These are phyloP conservation scores for Hydnomerulius pinastri DNA, from an alignment of 768 basidiomycete genomes.

Conservation along the genomic window DNA sequence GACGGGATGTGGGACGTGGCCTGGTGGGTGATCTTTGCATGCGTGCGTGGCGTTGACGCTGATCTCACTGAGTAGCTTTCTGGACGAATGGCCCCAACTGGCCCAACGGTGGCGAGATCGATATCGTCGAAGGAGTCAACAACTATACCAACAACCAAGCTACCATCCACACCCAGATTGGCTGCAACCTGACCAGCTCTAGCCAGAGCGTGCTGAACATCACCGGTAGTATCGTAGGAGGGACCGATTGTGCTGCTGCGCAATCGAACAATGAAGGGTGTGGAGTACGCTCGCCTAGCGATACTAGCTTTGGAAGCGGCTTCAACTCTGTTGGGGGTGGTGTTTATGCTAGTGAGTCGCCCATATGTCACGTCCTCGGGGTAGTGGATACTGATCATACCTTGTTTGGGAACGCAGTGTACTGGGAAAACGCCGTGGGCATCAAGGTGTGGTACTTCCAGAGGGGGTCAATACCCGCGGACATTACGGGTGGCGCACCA, in stretches of 20 bases:
- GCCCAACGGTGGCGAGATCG: slow-evolving; percentile 67
- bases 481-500: slow-evolving; percentile 74
- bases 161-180: slow-evolving; percentile 75
- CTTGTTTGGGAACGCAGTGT: slow-evolving; percentile 17
- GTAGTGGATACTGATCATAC: neutral
- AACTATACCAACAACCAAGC: slow-evolving; percentile 81
- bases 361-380: neutral
- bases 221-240: slow-evolving; percentile 64
- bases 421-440: slow-evolving; percentile 58
- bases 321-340: slow-evolving; percentile 89
- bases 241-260: slow-evolving; percentile 69
- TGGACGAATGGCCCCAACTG: slow-evolving; percentile 53
- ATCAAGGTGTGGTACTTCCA: slow-evolving; percentile 85
- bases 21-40: slow-evolving; percentile 36
- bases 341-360: slow-evolving; percentile 80
- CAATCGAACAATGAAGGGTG: slow-evolving; percentile 81
- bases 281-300: slow-evolving; percentile 63
- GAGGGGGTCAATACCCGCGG: slow-evolving; percentile 68
- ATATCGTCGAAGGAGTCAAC: slow-evolving; percentile 83
- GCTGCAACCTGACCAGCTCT: slow-evolving; percentile 61
- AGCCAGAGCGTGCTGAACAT: slow-evolving; percentile 51
- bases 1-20: slow-evolving; percentile 87
- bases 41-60: neutral
- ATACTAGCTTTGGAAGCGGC: slow-evolving; percentile 74
- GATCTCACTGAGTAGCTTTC: slow-evolving; percentile 34